Base-by-base conservation (phyloP, 176 grass and related monocot genomes). In the Neostapfia colusana region DNA sequence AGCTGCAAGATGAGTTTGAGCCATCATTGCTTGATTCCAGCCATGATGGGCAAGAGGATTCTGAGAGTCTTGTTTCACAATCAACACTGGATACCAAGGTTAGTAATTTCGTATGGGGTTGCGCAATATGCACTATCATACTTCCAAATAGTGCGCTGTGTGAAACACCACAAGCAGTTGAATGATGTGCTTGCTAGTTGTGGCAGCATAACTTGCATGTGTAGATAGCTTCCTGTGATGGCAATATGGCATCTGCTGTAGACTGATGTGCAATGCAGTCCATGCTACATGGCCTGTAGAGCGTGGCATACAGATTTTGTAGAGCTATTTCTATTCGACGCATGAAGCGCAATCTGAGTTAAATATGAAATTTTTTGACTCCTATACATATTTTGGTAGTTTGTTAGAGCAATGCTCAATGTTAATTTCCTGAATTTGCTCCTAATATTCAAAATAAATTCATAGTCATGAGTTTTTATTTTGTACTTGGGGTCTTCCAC, bases 81-180 rank as follows among this genome's bases (percentile, higher is more conserved):
- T 16, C 34, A 72, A 53, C 37, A 76, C 35, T 66, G 40, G 51
- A 68, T 71, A 14, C 72, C 31, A 51, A 73, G 81, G 80, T 84
- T 54, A 75, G 81, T 65, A 10, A 31, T 77, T 83, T 79, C 60
- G 35, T 79, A 20, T 58, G 34, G 69, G 28, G 53, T 74, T 83
- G 26, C 35, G 27, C 26, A 55, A 28, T 77, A 68, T 53, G 20
- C 31, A 83, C 25, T 36, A 53, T 73, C 17, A 40, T 72, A 21
- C 73, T 38, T 15, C 50, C 44, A 79, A 58, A 83, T 6, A 40
- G 4, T 51, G 53, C 42, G 4, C 8, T 67, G 16, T 79, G 44
- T 55, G 8, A 6, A 77, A 39, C 41, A 43, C 12, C 9, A 40
- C 36, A 23, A 39, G 14, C 8, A 17, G 31, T 75, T 75, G 26